phyloP scores from a whole-genome alignment of 2,329 filamentous ascomycete species.

The Hypoxylon sp. region DNA sequence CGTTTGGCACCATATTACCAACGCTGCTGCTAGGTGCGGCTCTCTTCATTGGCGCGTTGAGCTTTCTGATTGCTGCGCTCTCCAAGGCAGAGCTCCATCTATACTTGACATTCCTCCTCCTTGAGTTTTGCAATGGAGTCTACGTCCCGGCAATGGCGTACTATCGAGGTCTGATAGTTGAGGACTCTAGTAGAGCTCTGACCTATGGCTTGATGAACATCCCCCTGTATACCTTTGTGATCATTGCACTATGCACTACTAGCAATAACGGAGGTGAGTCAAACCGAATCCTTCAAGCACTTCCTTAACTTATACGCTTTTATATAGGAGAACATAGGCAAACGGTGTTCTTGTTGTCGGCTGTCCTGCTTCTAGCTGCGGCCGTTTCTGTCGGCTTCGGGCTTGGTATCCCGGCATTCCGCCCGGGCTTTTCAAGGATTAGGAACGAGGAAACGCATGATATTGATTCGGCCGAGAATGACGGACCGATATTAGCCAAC shows the following conservation, averaged over 20 bases:
- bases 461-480: constrained; percentile 32
- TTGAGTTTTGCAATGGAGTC: constrained; percentile 53
- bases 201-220: constrained; percentile 56
- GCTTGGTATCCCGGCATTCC: constrained; percentile 8
- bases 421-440: constrained; percentile 2
- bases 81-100: constrained; percentile 43
- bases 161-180: constrained; percentile 49
- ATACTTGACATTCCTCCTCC: constrained; percentile 48
- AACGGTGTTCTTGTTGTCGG: constrained; percentile 44
- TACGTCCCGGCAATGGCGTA: constrained; percentile 53
- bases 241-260: constrained; percentile 59
- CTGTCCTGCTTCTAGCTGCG: constrained; percentile 42
- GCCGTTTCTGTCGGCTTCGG: constrained; percentile 34
- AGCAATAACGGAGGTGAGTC: constrained; percentile 47
- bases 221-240: constrained; percentile 69
- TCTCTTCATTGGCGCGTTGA: constrained; percentile 43
- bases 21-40: constrained; percentile 44
- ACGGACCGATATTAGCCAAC: neutral
- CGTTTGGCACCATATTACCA: constrained; percentile 17
- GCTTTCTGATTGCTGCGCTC: constrained; percentile 44
- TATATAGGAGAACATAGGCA: constrained; percentile 32
- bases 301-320: constrained; percentile 5
- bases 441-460: neutral
- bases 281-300: neutral
- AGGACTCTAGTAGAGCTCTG: constrained; percentile 48